These are phyloP conservation scores for Candida ipomoeae DNA, from an alignment of 805 yeast species.

Conservation along the genomic window DNA sequence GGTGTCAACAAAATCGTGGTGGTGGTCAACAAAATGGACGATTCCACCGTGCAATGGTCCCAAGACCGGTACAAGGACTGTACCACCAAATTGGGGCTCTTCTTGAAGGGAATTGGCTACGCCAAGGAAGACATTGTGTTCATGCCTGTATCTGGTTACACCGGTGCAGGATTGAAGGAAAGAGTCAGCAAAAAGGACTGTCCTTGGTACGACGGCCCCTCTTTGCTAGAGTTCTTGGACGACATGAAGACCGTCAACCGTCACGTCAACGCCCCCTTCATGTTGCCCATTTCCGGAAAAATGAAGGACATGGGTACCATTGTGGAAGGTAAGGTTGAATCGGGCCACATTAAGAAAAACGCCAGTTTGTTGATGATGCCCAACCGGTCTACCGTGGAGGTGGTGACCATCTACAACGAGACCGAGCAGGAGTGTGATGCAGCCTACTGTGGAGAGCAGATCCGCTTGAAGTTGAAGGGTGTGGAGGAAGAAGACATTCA, in stretches of 20 bases:
- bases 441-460: slow-evolving; percentile 96
- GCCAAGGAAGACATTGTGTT: slow-evolving; percentile 76
- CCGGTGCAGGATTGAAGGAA: slow-evolving; percentile 95
- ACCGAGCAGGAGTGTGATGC: slow-evolving; percentile 89
- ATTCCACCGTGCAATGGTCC: slow-evolving; percentile 94
- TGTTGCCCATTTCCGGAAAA: slow-evolving; percentile 93
- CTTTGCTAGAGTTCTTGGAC: slow-evolving; percentile 87
- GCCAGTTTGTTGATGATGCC: slow-evolving; percentile 85
- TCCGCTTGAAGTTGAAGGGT: slow-evolving; percentile 87
- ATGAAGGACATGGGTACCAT: slow-evolving; percentile 97
- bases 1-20: slow-evolving; percentile 94
- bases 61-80: slow-evolving; percentile 95
- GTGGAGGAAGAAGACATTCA: slow-evolving; percentile 95
- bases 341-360: slow-evolving; percentile 87
- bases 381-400: slow-evolving; percentile 77
- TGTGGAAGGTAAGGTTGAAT: slow-evolving; percentile 97
- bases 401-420: slow-evolving; percentile 84
- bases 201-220: slow-evolving; percentile 94
- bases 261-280: slow-evolving; percentile 89
- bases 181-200: slow-evolving; percentile 66
- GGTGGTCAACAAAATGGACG: slow-evolving; percentile 98
- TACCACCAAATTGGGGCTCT: slow-evolving; percentile 70
- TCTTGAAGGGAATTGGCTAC: slow-evolving; percentile 88
- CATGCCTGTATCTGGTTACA: slow-evolving; percentile 98
- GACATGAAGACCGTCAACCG: slow-evolving; percentile 76